phyloP scores from a whole-genome alignment of 768 basidiomycete genomes.

The Podaxis mareebaensis region DNA sequence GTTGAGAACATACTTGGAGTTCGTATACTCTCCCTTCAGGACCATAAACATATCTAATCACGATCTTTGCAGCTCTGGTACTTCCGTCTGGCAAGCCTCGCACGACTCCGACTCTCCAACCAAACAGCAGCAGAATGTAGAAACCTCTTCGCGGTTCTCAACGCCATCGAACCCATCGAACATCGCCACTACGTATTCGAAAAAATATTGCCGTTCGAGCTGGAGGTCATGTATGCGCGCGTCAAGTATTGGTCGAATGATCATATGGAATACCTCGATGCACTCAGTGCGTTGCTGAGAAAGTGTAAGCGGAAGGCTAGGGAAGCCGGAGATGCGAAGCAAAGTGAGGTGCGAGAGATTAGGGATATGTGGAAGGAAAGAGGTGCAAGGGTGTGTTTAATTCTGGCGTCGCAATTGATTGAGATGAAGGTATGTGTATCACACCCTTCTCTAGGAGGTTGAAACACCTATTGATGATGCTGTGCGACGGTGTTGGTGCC shows the following conservation, averaged over 20 bases:
- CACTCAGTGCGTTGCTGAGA: conserved; percentile 59
- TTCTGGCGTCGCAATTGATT: conserved; percentile 78
- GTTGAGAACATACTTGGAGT: conserved; percentile 65
- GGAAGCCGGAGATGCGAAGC: conserved; percentile 24
- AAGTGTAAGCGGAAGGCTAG: conserved; percentile 59
- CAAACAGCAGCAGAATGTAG: conserved; percentile 84
- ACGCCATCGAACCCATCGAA: conserved; percentile 52
- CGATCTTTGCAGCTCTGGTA: conserved; percentile 68
- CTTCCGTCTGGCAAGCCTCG: conserved; percentile 74
- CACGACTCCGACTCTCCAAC: conserved; percentile 82
- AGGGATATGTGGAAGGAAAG: conserved; percentile 83
- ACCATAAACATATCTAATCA: neutral
- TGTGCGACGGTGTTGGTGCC: neutral
- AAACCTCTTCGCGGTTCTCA: conserved; percentile 74
- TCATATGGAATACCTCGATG: conserved; percentile 77
- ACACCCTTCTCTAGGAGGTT: neutral
- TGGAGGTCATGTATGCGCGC: conserved; percentile 71
- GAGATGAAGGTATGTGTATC: conserved; percentile 71
- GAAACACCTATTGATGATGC: neutral
- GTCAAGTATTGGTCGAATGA: conserved; percentile 84
- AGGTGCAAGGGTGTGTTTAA: conserved; percentile 70
- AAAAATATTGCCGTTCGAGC: conserved; percentile 57
- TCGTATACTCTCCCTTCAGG: conserved; percentile 28
- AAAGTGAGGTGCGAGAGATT: conserved; percentile 29
- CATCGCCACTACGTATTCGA: conserved; percentile 63